phyloP scores from a whole-genome alignment of 2,329 filamentous ascomycete species.

The Raffaelea ambrosiae region DNA sequence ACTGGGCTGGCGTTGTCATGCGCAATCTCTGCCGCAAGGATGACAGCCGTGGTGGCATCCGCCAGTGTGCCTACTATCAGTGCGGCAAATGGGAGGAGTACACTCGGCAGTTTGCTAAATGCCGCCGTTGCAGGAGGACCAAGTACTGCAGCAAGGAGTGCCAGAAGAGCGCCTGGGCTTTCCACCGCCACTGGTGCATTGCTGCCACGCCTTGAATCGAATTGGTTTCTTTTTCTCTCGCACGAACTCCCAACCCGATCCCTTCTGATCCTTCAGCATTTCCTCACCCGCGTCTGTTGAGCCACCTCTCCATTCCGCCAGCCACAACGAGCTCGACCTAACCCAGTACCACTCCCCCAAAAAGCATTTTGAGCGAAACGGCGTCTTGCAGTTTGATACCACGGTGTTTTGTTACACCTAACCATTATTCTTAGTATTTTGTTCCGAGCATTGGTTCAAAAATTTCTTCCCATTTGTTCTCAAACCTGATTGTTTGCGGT shows the following conservation, averaged over 20 bases:
- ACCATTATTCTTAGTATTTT: constrained; percentile 1
- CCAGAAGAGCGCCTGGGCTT: constrained; percentile 98
- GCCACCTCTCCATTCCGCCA: no score
- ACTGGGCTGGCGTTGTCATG: constrained; percentile 99
- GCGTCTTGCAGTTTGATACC: constrained; percentile 12
- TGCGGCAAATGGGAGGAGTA: constrained; percentile 98
- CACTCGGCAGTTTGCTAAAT: constrained; percentile 95
- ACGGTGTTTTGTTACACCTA: constrained; percentile 3
- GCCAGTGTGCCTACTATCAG: constrained; percentile 96
- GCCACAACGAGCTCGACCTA: not conserved
- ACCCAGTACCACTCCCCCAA: not conserved
- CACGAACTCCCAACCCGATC: constrained; percentile 6
- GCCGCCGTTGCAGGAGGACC: constrained; percentile 86
- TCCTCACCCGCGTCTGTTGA: not conserved
- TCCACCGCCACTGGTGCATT: constrained; percentile 96
- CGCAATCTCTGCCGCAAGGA: constrained; percentile 97
- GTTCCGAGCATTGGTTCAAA: constrained; percentile 2
- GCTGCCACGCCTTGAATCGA: constrained; percentile 48
- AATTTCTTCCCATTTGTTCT: constrained; percentile 1
- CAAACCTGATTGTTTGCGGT: not conserved
- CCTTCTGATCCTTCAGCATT: constrained; percentile 1
- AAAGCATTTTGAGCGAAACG: constrained; percentile 6
- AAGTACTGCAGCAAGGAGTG: constrained; percentile 99
- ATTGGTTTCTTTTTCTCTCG: no score
- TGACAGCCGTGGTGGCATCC: constrained; percentile 84